A percentile compares a stretch with the other conserved stretches of the same genome.
phyloP scores from a whole-genome alignment of 768 basidiomycete species.

The Lactarius sanguifluus region DNA sequence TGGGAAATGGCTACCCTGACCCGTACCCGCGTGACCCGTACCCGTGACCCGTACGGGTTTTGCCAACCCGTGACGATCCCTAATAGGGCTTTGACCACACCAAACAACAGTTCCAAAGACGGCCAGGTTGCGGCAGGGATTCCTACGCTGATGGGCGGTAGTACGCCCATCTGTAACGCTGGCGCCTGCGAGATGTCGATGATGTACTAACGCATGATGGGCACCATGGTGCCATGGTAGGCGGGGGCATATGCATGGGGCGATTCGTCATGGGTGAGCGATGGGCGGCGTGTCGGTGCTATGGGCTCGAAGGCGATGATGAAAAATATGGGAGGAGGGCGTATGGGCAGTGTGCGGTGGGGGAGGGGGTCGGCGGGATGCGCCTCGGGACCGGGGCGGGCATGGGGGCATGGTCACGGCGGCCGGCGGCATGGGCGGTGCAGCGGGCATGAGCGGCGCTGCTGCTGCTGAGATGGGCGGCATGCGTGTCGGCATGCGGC shows the following conservation, averaged over 20 bases:
- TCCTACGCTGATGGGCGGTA: constrained; percentile 35
- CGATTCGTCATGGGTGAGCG: constrained; percentile 32
- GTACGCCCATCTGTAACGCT: constrained; percentile 38
- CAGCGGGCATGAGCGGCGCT: constrained; percentile 23
- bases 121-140: constrained; percentile 33
- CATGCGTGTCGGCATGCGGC: too few relatives aligned
- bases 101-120: constrained; percentile 28
- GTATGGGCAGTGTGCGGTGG: constrained; percentile 23
- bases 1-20: too few relatives aligned
- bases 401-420: constrained; percentile 33
- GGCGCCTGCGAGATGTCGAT: constrained; percentile 32
- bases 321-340: constrained; percentile 41
- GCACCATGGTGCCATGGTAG: constrained; percentile 41
- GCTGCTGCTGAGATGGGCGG: too few relatives aligned
- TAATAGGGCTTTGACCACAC: too few relatives aligned
- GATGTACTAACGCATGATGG: constrained; percentile 92
- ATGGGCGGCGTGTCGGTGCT: constrained; percentile 58
- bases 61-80: too few relatives aligned
- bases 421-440: constrained; percentile 29
- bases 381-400: constrained; percentile 31
- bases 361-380: constrained; percentile 30
- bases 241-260: constrained; percentile 42
- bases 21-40: too few relatives aligned
- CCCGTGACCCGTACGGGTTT: too few relatives aligned
- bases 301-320: constrained; percentile 38